A percentile compares a stretch with the other conserved stretches of the same genome.
Evolutionary conservation across 129 eudicot genomes (phyloP).

Genomic region (Glebionis coronaria): DNA sequence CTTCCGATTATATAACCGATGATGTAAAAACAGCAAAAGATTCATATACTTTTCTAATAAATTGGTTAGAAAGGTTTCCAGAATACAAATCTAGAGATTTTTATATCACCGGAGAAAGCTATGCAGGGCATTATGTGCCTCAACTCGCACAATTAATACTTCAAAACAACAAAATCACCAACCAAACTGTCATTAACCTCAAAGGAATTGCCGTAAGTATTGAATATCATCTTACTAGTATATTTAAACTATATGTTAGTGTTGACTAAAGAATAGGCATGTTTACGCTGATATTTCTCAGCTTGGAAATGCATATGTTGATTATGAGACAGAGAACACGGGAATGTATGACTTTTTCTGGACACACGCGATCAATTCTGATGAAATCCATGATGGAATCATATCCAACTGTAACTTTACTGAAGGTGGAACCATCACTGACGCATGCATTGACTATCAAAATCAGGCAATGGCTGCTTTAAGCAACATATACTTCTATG

Average conservation of each 20-base stretch:
- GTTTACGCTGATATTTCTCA: conserved; percentile 21
- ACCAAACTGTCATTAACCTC: conserved; percentile 57
- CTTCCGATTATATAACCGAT: conserved; percentile 48
- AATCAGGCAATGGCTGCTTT: conserved; percentile 24
- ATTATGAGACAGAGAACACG: conserved; percentile 26
- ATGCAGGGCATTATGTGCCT: conserved; percentile 62
- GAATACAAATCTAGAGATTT: conserved; percentile 59
- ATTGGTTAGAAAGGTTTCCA: conserved; percentile 60
- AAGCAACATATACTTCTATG: conserved; percentile 42
- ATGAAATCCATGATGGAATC: conserved; percentile 48
- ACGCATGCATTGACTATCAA: conserved; percentile 11
- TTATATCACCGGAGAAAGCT: conserved; percentile 54
- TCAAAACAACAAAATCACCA: conserved; percentile 54
- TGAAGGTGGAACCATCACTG: conserved; percentile 16
- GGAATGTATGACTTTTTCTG: conserved; percentile 43
- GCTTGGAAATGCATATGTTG: conserved; percentile 60
- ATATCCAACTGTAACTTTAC: conserved; percentile 52
- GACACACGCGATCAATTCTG: conserved; percentile 55
- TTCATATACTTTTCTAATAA: conserved; percentile 48
- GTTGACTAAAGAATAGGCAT: neutral
- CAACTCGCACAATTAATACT: conserved; percentile 57
- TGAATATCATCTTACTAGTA: neutral
- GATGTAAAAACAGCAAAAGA: conserved; percentile 53
- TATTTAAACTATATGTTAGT: neutral
- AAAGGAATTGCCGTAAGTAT: conserved; percentile 70